Conservation (phyloP, 306 rosid species). For the Fragaria vesca region DNA sequence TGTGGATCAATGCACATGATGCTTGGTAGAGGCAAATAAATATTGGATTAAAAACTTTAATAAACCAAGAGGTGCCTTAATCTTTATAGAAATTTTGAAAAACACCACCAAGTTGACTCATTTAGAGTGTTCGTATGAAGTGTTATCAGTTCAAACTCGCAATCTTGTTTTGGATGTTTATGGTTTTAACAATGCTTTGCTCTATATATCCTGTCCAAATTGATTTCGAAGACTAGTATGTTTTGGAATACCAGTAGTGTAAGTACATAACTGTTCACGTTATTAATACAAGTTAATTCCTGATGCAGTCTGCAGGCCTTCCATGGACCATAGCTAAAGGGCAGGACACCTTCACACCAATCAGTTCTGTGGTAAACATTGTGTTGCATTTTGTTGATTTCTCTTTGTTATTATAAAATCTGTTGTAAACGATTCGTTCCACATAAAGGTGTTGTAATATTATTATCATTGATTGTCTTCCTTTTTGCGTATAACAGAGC, state of each 20-base stretch:
- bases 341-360: constrained; percentile 96
- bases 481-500: background rate
- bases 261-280: constrained; percentile 9
- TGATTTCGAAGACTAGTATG: background rate
- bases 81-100: background rate
- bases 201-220: background rate
- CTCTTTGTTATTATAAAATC: constrained; percentile 1
- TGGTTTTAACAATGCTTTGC: background rate
- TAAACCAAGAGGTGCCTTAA: background rate
- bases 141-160: background rate
- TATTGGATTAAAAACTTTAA: no score
- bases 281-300: background rate
- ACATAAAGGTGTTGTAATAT: background rate
- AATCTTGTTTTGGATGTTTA: background rate
- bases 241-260: background rate
- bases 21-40: background rate
- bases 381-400: constrained; percentile 20
- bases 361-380: constrained; percentile 66
- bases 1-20: background rate
- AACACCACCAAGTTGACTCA: background rate
- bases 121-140: background rate
- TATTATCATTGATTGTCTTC: background rate
- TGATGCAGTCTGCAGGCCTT: constrained; percentile 88
- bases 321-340: constrained; percentile 95
- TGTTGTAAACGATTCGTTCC: background rate